Conservation (phyloP, 345 rosid species). For the Alliaria petiolata region DNA sequence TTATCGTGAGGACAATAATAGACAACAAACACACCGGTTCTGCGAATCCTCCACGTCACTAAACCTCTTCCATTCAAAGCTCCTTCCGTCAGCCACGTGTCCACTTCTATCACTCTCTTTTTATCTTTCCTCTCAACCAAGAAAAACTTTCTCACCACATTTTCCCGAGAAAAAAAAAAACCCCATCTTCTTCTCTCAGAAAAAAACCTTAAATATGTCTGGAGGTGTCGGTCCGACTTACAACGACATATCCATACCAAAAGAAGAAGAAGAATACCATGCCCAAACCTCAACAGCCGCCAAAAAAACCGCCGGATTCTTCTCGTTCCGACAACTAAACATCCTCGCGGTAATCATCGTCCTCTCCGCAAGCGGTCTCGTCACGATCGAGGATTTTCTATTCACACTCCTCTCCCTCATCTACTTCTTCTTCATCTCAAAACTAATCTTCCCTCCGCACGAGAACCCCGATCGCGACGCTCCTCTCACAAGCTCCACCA, state of each 20-base stretch:
- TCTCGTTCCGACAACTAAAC: constrained; percentile 65
- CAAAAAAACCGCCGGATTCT: constrained; percentile 24
- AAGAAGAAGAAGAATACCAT: constrained; percentile 36
- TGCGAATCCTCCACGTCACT: constrained; percentile 19
- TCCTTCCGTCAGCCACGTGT: constrained; percentile 23
- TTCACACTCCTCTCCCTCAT: constrained; percentile 48
- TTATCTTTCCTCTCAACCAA: constrained; percentile 1
- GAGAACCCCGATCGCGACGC: constrained; percentile 35
- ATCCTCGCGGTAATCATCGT: constrained; percentile 52
- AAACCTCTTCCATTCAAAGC: constrained; percentile 19
- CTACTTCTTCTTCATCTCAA: constrained; percentile 65
- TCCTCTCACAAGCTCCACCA: constrained; percentile 37
- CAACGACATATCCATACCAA: constrained; percentile 52
- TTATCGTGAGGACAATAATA: no score
- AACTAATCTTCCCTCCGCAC: constrained; percentile 50
- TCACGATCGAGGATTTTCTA: constrained; percentile 48
- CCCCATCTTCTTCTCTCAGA: background rate
- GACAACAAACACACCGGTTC: constrained; percentile 1
- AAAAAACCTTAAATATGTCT: constrained; percentile 64
- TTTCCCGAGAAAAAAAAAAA: background rate
- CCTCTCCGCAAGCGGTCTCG: constrained; percentile 69
- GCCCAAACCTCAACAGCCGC: constrained; percentile 17
- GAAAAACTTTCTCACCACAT: background rate
- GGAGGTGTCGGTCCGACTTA: constrained; percentile 70
- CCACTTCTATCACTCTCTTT: background rate